Evolutionary conservation across 1,284 basidiomycete species (phyloP), one percentile per base, ranked within the genome.

Genomic region (Heterobasidion annosum): DNA sequence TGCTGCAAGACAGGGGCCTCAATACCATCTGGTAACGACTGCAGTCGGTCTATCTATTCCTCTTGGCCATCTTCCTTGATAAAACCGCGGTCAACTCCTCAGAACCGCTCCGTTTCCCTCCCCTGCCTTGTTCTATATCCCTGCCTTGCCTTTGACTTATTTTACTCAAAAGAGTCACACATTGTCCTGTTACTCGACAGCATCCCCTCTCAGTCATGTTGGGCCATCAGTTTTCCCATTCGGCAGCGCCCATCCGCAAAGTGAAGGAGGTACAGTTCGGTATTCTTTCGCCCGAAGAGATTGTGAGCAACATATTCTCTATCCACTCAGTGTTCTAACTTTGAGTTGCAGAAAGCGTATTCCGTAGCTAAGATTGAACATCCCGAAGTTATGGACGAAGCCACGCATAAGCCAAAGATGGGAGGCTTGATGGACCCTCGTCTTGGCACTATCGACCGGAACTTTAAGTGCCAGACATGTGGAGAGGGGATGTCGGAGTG

Each of bases 381-480:
- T 73, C 94, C 96, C 13, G 97, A 99, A 70, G 94, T 98, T 58
- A 94, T 95, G 84, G 97, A 99, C 68, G 97, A 99, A 70, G 75
- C 83, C 35, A 91, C 85, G 1, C 88, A 85, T 67, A 91, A 86
- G 69, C 91, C 88, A 52, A 96, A 94, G 75, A 78, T 84, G 56
- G 94, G 91, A 57, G 97, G 97, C 58, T 78, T 99, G 63, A 97
- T 97, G 83, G 97, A 99, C 74, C 93, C 95, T 53, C 85, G 93
- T 57, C 93, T 99, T 86, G 97, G 97, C 50, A 99, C 92, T 49
- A 98, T 98, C 70, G 96, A 99, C 76, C 83, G 97, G 61, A 98
- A 98, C 72, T 98, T 97, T 78, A 99, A 99, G 77, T 99, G 97
- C 70, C 94, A 98, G 75, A 99, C 97, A 32, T 99, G 97, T 72